Evolutionary conservation across 768 basidiomycete genomes (phyloP), one percentile per base, ranked within the genome.

Genomic region (Trametes sanguinea): DNA sequence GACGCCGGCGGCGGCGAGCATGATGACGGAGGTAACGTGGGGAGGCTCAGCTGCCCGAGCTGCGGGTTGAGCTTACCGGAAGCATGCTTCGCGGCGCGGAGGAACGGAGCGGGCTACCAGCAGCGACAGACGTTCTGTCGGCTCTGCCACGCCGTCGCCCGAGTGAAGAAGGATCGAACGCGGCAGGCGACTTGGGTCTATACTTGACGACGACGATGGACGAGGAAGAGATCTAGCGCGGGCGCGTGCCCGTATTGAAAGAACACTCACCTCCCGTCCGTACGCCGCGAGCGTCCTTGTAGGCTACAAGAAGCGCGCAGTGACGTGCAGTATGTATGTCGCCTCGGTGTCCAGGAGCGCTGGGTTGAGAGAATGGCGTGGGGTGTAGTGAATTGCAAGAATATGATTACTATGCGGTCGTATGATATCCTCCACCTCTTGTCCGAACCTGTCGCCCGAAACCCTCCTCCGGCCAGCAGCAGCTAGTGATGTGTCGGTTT

Each of bases 401-500:
- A 44, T 22, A 53, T 35, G 17, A 40, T 30, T 14, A 29, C 29
- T 32, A 14, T 16, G 42, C 42, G 6, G 35, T 37, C 35, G 35
- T 37, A 37, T 37, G 35, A 37, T 37, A 37, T 37, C 1, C 35
- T 37, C 35, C 35, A 37, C 35, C 35, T 22, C 22, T 22, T 22
- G 22, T 22, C 22, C 22, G 22, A 22, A 22, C 22, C n/a, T n/a
- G n/a, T n/a, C n/a, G n/a, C n/a, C n/a, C 22, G 35, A 11, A 6
- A n/a, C n/a, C 35, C 35, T 37, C 35, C 35, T 37, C 35, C 35
- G 35, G 11, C 11, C 35, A 37, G 35, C 6, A 1, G 35, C 11
- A 37, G 39, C 46, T 65, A 83, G 64, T 83, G 81, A 57, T 79
- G 83, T 13, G 80, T 75, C 5, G 83, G 68, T 65, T 85, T 85